Evolutionary conservation across 1,284 basidiomycete genomes (phyloP).

Genomic region (Ceratobasidium sp.): DNA sequence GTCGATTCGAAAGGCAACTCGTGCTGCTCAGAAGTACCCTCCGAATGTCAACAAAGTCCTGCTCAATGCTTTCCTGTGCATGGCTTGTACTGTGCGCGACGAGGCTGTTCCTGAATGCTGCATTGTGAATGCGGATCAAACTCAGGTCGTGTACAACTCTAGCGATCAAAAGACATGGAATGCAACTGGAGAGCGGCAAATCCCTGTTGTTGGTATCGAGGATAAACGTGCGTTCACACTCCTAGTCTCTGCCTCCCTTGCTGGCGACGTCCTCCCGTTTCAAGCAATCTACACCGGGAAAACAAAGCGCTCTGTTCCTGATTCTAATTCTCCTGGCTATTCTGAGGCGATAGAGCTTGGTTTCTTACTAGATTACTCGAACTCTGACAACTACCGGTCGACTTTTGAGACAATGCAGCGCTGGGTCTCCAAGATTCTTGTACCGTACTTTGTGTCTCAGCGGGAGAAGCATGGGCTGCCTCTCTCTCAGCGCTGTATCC

Average conservation of each 20-base stretch:
- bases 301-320: background rate
- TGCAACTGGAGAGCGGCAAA: background rate
- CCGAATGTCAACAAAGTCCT: constrained; percentile 11
- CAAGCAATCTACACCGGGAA: constrained; percentile 15
- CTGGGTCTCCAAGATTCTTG: background rate
- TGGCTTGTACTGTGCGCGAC: constrained; percentile 5
- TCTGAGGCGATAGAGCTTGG: background rate
- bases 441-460: constrained; percentile 5
- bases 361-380: background rate
- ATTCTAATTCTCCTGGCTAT: background rate
- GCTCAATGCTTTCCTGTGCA: background rate
- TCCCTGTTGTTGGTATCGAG: background rate
- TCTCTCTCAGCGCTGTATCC: constrained; percentile 49
- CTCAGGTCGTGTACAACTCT: constrained; percentile 14
- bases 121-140: constrained; percentile 17
- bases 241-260: background rate
- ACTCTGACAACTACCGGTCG: background rate
- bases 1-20: constrained; percentile 9
- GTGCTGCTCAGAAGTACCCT: background rate
- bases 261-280: constrained; percentile 9
- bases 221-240: constrained; percentile 13
- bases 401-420: background rate
- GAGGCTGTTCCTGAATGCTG: background rate
- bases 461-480: constrained; percentile 5
- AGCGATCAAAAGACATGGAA: background rate